Percentiles rank a stretch among this genome's conserved stretches.
phyloP scores from a whole-genome alignment of 2,329 filamentous ascomycete species.

The Stemphylium vesicarium region DNA sequence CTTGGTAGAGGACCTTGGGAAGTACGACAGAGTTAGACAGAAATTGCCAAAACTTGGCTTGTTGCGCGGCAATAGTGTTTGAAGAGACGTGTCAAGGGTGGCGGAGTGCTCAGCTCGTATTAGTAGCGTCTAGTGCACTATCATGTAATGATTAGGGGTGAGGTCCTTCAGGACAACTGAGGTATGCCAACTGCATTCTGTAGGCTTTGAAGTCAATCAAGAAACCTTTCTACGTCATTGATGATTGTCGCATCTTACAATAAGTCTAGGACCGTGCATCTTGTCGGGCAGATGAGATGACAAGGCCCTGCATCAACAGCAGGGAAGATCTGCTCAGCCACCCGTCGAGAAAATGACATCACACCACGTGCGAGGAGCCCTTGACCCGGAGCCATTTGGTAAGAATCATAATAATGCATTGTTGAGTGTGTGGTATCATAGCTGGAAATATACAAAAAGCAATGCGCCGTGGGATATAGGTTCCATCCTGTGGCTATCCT shows the following conservation, averaged over 20 bases:
- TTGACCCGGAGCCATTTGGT: not conserved
- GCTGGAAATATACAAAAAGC: constrained; percentile 16
- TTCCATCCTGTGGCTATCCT: not conserved
- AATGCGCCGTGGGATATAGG: constrained; percentile 10
- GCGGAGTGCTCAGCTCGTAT: too few relatives aligned
- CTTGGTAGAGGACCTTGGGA: constrained; percentile 19
- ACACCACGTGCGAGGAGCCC: constrained; percentile 13
- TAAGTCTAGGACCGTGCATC: not conserved
- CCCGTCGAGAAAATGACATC: constrained; percentile 29
- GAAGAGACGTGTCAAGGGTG: not conserved
- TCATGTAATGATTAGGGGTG: too few relatives aligned
- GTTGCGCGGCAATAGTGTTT: not conserved
- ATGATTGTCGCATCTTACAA: not conserved
- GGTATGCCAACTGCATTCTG: too few relatives aligned
- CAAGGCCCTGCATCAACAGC: constrained; percentile 10
- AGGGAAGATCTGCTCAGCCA: constrained; percentile 15
- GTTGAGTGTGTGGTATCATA: constrained; percentile 39
- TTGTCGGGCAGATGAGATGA: not conserved
- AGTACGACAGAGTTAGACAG: constrained; percentile 5
- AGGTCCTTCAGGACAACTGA: too few relatives aligned
- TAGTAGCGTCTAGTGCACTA: too few relatives aligned
- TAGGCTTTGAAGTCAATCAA: too few relatives aligned
- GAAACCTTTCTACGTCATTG: not conserved
- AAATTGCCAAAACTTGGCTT: not conserved
- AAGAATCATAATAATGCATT: constrained; percentile 19